These are phyloP conservation scores for Stachybotrys chartarum DNA, from an alignment of 2,329 filamentous ascomycete species.

Conservation along the genomic window DNA sequence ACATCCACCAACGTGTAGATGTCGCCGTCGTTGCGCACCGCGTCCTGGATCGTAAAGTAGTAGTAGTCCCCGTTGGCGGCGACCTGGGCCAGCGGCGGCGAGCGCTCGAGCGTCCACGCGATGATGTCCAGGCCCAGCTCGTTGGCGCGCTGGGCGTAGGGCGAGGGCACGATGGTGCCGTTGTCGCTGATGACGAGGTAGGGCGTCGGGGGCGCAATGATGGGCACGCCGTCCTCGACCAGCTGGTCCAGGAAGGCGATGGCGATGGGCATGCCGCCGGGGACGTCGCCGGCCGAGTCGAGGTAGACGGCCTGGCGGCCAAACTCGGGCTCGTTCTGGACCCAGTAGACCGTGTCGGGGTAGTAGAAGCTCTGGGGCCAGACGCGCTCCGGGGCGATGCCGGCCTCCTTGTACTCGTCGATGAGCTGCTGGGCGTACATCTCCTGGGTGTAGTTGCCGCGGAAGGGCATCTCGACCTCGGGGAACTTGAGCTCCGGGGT, in stretches of 20 bases:
- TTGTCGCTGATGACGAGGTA: constrained; percentile 49
- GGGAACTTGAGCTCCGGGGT: constrained; percentile 63
- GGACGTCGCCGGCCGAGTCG: constrained; percentile 52
- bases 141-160: constrained; percentile 55
- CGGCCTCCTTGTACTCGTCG: constrained; percentile 47
- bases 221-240: constrained; percentile 49
- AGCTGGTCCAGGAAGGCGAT: constrained; percentile 50
- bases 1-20: constrained; percentile 61
- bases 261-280: constrained; percentile 43
- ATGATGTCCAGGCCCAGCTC: constrained; percentile 57
- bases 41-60: constrained; percentile 46
- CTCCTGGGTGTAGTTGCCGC: constrained; percentile 55
- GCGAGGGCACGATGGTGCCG: constrained; percentile 52
- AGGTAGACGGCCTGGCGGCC: constrained; percentile 57
- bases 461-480: constrained; percentile 63
- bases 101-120: constrained; percentile 63
- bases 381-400: constrained; percentile 46
- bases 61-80: constrained; percentile 45
- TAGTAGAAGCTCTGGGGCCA: constrained; percentile 61
- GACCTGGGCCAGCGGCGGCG: constrained; percentile 46
- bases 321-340: constrained; percentile 52
- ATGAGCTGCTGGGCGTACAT: constrained; percentile 59
- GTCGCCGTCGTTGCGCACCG: constrained; percentile 56
- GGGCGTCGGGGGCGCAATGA: constrained; percentile 56
- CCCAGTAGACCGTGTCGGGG: constrained; percentile 59